These are phyloP conservation scores for Paxillus involutus DNA, from an alignment of 768 basidiomycete genomes.

Conservation along the genomic window DNA sequence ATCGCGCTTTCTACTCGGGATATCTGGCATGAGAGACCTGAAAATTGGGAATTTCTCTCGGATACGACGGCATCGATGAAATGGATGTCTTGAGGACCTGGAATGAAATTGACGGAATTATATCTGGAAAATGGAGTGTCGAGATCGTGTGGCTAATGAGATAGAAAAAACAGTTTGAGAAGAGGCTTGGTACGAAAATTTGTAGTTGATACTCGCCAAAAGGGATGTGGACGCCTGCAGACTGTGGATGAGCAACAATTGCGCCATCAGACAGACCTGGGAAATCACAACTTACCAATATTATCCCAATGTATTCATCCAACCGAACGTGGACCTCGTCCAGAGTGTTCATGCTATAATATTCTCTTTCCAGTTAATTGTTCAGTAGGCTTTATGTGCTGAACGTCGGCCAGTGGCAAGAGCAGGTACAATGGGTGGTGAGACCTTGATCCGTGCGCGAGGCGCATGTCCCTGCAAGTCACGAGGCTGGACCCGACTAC, in stretches of 20 bases:
- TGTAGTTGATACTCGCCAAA: constrained; percentile 15
- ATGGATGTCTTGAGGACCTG: constrained; percentile 10
- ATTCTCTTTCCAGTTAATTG: not conserved
- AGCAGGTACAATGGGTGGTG: not conserved
- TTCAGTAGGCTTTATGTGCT: not conserved
- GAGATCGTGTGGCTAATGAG: constrained; percentile 12
- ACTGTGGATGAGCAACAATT: constrained; percentile 30
- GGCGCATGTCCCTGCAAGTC: not conserved
- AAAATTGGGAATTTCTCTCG: constrained; percentile 20
- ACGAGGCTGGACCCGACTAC: not conserved
- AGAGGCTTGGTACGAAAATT: not conserved
- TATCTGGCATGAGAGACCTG: constrained; percentile 19
- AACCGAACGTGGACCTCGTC: constrained; percentile 14
- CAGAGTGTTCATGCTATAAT: constrained; percentile 14
- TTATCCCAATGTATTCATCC: constrained; percentile 21
- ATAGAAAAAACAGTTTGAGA: not conserved
- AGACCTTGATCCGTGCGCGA: not conserved
- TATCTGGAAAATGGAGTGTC: constrained; percentile 18
- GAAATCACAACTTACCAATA: constrained; percentile 20
- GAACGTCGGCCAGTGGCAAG: not conserved
- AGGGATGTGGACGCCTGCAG: constrained; percentile 8
- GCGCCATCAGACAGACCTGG: constrained; percentile 25
- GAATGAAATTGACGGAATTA: constrained; percentile 8
- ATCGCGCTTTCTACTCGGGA: constrained; percentile 14
- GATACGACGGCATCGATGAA: constrained; percentile 20